These are phyloP conservation scores for Pythium biforme DNA, from an alignment of 352 stramenopile genomes.

Conservation along the genomic window DNA sequence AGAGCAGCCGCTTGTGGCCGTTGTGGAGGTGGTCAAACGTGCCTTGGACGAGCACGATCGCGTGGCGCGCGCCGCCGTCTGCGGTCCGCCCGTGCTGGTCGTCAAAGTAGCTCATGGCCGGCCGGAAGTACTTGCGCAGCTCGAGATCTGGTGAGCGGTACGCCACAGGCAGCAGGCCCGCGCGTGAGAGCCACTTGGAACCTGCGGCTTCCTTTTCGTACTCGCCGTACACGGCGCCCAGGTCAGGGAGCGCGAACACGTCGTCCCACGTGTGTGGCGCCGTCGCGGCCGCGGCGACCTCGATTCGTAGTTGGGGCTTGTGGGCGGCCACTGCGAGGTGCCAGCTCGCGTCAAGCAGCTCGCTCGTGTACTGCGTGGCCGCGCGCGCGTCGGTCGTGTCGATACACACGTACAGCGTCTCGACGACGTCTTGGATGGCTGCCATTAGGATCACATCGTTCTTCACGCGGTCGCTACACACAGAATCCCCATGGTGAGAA, in stretches of 20 bases:
- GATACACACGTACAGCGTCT: conserved; percentile 57
- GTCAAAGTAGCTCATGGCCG: conserved; percentile 67
- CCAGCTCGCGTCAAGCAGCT: conserved; percentile 72
- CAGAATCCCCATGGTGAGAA: too few species aligned
- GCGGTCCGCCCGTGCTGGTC: conserved; percentile 20
- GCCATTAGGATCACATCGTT: conserved; percentile 68
- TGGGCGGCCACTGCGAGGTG: conserved; percentile 47
- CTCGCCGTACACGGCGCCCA: conserved; percentile 71
- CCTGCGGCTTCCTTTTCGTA: conserved; percentile 41
- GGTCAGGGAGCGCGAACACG: conserved; percentile 53
- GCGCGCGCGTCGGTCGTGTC: conserved; percentile 49
- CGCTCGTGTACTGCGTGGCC: conserved; percentile 71
- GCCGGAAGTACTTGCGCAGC: conserved; percentile 38
- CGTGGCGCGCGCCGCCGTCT: neutral
- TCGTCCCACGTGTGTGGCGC: conserved; percentile 46
- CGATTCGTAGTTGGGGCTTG: conserved; percentile 52
- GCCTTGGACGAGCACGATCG: conserved; percentile 58
- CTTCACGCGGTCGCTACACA: conserved; percentile 9
- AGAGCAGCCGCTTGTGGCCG: conserved; percentile 88
- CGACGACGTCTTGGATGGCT: conserved; percentile 42
- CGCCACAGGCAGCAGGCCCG: conserved; percentile 58
- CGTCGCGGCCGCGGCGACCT: conserved; percentile 1
- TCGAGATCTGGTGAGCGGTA: conserved; percentile 62
- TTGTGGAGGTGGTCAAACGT: conserved; percentile 92
- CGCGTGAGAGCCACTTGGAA: conserved; percentile 46